Percentiles rank a stretch among this genome's conserved stretches.
Evolutionary conservation across 768 basidiomycete genomes (phyloP).

Genomic region (Epithele typhae): DNA sequence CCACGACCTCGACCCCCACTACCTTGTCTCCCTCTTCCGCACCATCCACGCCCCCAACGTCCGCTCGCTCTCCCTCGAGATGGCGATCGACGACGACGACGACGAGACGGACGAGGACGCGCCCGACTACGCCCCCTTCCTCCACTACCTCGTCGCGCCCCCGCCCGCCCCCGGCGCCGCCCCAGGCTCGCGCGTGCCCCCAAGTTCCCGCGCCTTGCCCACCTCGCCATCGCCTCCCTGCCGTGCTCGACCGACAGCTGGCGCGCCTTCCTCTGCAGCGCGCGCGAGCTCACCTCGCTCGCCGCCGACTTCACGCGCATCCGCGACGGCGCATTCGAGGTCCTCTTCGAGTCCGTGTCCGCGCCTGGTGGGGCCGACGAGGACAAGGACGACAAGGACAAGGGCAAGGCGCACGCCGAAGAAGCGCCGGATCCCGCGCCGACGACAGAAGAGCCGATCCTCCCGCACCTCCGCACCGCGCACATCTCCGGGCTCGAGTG

Average conservation of each 20-base stretch:
- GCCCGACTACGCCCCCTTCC: conserved; percentile 48
- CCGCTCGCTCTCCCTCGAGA: conserved; percentile 41
- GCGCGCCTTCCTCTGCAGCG: conserved; percentile 23
- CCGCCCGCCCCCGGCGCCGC: not conserved
- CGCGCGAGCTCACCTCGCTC: conserved; percentile 32
- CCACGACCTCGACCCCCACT: conserved; percentile 53
- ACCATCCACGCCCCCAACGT: conserved; percentile 44
- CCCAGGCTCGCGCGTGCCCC: conserved; percentile 2
- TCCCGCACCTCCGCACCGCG: conserved; percentile 17
- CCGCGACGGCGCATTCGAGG: conserved; percentile 16
- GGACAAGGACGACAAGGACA: not conserved
- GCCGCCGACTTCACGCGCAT: conserved; percentile 42
- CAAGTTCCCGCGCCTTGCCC: conserved; percentile 23
- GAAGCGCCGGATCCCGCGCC: not conserved
- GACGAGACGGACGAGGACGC: conserved; percentile 28
- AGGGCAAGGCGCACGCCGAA: conserved; percentile 6
- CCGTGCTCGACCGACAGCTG: conserved; percentile 20
- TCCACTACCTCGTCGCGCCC: conserved; percentile 23
- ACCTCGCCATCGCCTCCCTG: conserved; percentile 22
- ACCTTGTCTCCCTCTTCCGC: conserved; percentile 43
- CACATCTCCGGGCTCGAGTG: conserved; percentile 14
- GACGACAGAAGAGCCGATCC: conserved; percentile 3
- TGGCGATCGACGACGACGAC: no score
- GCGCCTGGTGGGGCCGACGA: not conserved
- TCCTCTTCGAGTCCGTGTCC: conserved; percentile 5